These are phyloP conservation scores for Flaveria robusta DNA, from an alignment of 129 eudicot genomes.

Conservation along the genomic window DNA sequence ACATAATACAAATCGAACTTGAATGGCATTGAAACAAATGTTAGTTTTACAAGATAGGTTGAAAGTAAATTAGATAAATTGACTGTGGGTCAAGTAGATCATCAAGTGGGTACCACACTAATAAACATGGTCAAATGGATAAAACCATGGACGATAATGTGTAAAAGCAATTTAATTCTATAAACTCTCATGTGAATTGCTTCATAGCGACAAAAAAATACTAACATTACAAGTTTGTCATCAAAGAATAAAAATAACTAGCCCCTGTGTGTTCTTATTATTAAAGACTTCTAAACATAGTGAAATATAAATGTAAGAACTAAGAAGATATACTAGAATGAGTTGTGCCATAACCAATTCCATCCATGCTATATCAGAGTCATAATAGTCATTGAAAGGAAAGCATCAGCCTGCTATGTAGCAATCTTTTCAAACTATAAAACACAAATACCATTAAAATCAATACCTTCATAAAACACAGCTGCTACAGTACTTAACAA, in stretches of 20 bases:
- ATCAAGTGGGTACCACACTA: neutral
- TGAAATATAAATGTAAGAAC: constrained; percentile 12
- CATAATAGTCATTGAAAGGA: constrained; percentile 90
- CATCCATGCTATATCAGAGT: constrained; percentile 98
- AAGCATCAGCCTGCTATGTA: constrained; percentile 90
- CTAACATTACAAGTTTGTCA: neutral
- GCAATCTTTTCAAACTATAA: constrained; percentile 80
- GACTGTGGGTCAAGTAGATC: neutral
- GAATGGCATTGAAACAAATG: neutral
- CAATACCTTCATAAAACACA: neutral
- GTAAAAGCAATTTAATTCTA: neutral
- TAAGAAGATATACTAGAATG: neutral
- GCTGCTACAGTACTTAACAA: constrained; percentile 6
- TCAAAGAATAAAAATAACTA: neutral
- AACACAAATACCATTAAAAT: constrained; percentile 24
- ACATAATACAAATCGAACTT: neutral
- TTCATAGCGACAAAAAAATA: neutral
- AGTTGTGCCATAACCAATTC: constrained; percentile 64
- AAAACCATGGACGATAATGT: neutral
- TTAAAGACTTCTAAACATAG: neutral
- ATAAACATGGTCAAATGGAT: neutral
- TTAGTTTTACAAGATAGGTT: neutral
- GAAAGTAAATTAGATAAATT: neutral
- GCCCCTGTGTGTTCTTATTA: neutral
- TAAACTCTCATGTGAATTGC: neutral